A percentile compares a stretch with the other conserved stretches of the same genome.
phyloP scores from a whole-genome alignment of 768 basidiomycete species.

The Floccularia luteovirens region DNA sequence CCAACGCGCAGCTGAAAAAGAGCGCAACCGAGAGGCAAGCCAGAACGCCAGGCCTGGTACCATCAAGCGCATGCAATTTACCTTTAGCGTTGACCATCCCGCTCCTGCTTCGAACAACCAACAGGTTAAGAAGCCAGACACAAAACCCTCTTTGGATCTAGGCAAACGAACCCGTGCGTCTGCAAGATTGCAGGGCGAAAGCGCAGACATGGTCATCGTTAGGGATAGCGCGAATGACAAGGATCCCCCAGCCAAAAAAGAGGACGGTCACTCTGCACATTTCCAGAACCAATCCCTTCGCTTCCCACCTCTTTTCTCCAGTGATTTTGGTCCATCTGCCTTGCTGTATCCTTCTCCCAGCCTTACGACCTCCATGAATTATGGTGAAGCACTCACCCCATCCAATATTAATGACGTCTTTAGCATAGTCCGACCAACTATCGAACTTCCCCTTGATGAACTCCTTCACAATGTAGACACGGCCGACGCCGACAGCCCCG shows the following conservation, averaged over 20 bases:
- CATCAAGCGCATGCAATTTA: conserved; percentile 88
- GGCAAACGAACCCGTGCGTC: conserved; percentile 35
- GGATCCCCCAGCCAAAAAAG: conserved; percentile 28
- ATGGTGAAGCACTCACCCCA: conserved; percentile 64
- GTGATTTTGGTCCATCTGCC: conserved; percentile 72
- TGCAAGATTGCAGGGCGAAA: conserved; percentile 22
- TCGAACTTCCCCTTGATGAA: conserved; percentile 83
- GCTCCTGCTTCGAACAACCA: conserved; percentile 32
- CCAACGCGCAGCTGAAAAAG: conserved; percentile 75
- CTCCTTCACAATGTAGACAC: conserved; percentile 49
- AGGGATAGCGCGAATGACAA: conserved; percentile 24
- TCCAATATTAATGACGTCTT: conserved; percentile 42
- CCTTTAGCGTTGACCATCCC: conserved; percentile 77
- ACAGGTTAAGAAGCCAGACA: conserved; percentile 47
- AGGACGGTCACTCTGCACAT: conserved; percentile 8
- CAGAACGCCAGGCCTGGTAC: conserved; percentile 58
- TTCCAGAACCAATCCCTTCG: conserved; percentile 34
- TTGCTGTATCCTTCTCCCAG: conserved; percentile 64
- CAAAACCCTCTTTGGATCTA: conserved; percentile 60
- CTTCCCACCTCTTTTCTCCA: conserved; percentile 69
- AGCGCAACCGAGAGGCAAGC: conserved; percentile 68
- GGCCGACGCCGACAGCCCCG: conserved; percentile 14
- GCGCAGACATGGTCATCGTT: conserved; percentile 11
- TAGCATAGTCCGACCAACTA: conserved; percentile 68
- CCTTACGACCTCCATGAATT: conserved; percentile 61